Base-by-base conservation (phyloP, 1,284 basidiomycete genomes). In the Farysia itapuensis region DNA sequence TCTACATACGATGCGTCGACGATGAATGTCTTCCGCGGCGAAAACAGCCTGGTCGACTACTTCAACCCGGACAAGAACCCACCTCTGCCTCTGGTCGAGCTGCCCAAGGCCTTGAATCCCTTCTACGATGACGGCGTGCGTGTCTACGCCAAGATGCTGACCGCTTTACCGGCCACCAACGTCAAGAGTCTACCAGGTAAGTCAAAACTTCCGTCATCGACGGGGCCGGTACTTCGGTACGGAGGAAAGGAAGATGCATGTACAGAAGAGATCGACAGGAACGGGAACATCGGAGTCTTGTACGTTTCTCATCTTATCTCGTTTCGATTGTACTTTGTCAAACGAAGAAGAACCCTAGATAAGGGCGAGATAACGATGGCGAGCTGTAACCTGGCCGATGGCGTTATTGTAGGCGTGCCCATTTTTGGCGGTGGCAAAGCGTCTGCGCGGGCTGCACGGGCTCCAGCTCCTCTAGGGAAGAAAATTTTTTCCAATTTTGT, bases 101-200 rank as follows among this genome's bases (percentile, higher is more conserved):
- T 65, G 26, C 63, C 63, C 19, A 28, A 23, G 2, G n/a, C 37
- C 32, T 44, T 63, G 23, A 61, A 65, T 28, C 63, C 63, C 11
- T 65, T 31, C 38, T 31, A 48, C 39, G 39, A 42, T 11, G 47
- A 52, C 30, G 44, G 48, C n/a, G 63, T 65, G 14, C 28, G 56
- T 18, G 53, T 65, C 48, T 65, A 53, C 21, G 63, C 56, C 16
- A 65, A 65, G 49, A 54, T 65, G 57, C 46, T 56, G 18, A 52
- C 53, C 11, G 49, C 51, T 11, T 22, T 65, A 14, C 63, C 63
- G 4, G 63, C 63, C 1, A 50, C 42, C 24, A 65, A 65, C 32
- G 58, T 65, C 39, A 65, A 65, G 42, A 60, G 57, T 15, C 29
- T 65, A 19, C 63, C 63, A 26, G 59, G 59, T 63, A 49, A 58